A percentile compares a stretch with the other conserved stretches of the same genome.
Conservation (phyloP, 2,329 filamentous ascomycete species). For the Furcasterigmium sp. region DNA sequence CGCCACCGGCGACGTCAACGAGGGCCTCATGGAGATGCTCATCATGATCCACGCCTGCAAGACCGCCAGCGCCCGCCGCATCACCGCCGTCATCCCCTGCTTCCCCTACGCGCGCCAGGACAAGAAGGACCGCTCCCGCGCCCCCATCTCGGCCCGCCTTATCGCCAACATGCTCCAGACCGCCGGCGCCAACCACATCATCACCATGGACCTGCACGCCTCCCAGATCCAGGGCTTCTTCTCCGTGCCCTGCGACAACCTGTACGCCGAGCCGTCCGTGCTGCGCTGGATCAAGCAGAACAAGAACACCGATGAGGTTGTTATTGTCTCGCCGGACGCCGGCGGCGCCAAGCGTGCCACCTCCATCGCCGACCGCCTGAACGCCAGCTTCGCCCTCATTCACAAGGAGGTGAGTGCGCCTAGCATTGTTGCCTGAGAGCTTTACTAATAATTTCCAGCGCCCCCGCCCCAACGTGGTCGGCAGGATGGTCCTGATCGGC, state of each 20-base stretch:
- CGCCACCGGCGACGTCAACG: constrained; percentile 84
- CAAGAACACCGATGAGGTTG: constrained; percentile 67
- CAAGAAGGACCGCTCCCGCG: constrained; percentile 81
- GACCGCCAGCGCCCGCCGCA: constrained; percentile 60
- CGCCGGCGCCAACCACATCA: constrained; percentile 64
- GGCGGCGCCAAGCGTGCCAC: constrained; percentile 84
- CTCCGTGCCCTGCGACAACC: constrained; percentile 61
- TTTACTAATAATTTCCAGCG: constrained; percentile 32
- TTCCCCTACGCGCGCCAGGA: constrained; percentile 89
- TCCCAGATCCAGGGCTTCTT: constrained; percentile 88
- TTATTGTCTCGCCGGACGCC: constrained; percentile 83
- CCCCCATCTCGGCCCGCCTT: constrained; percentile 81
- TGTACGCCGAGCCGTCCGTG: constrained; percentile 83
- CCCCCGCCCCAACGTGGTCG: constrained; percentile 79
- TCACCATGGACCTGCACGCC: constrained; percentile 86
- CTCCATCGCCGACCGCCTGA: constrained; percentile 77
- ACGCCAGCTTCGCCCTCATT: constrained; percentile 79
- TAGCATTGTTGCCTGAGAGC: background rate
- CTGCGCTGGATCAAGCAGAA: constrained; percentile 80
- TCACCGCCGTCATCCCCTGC: constrained; percentile 84
- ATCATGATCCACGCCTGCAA: constrained; percentile 88
- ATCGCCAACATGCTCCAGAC: constrained; percentile 92
- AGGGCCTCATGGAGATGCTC: constrained; percentile 86
- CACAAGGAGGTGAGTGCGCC: constrained; percentile 61
- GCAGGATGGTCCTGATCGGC: constrained; percentile 89